Evolutionary conservation across 225 moss, liverwort and hornwort species (phyloP).

Genomic region (Pleurozium schreberi): DNA sequence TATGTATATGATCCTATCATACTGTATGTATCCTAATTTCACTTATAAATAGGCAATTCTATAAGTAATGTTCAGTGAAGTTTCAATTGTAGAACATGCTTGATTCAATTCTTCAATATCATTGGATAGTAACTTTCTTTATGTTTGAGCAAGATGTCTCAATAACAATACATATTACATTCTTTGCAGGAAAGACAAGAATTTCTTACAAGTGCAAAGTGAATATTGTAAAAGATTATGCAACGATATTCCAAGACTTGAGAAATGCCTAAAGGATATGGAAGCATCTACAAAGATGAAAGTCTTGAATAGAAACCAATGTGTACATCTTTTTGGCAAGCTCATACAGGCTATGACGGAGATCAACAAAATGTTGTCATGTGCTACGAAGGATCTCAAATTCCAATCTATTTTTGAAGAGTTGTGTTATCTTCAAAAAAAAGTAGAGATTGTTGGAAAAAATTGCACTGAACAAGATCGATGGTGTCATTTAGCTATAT

Average conservation of each 20-base stretch:
- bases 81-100: background rate
- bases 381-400: no score
- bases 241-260: no score
- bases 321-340: no score
- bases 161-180: background rate
- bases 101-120: background rate
- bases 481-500: no score
- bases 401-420: no score
- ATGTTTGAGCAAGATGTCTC: accelerated
- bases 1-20: accelerated
- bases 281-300: no score
- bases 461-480: no score
- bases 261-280: no score
- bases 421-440: no score
- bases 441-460: no score
- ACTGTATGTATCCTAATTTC: background rate
- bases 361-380: accelerated
- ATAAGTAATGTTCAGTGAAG: background rate
- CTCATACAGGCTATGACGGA: background rate
- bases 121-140: accelerated
- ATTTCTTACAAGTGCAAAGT: background rate
- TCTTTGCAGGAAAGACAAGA: background rate
- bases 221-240: no score
- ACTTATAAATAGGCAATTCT: background rate
- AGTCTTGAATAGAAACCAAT: no score